These are phyloP conservation scores for Kodamaea arcana DNA, from an alignment of 1,139 yeast species.

Conservation along the genomic window DNA sequence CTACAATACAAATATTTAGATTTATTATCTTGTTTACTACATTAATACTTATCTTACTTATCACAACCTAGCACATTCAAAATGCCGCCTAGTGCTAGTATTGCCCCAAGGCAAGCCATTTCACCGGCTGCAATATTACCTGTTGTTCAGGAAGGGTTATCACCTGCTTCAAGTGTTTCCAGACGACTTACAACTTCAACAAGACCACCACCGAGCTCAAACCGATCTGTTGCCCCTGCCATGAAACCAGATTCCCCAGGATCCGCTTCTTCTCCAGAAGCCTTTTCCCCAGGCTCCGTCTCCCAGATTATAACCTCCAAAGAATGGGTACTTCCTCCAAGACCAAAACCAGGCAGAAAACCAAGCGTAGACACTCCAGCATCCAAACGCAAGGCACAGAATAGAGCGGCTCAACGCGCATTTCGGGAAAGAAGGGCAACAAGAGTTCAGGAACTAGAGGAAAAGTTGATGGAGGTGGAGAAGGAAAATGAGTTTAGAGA, in stretches of 20 bases:
- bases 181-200: constrained; percentile 1
- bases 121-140: constrained; percentile 26
- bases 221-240: neutral
- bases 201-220: neutral
- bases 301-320: constrained; percentile 66
- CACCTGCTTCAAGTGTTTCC: constrained; percentile 1
- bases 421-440: constrained; percentile 80
- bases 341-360: constrained; percentile 88
- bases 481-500: constrained; percentile 61
- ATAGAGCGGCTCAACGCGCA: constrained; percentile 93
- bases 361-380: constrained; percentile 75
- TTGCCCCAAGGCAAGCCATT: constrained; percentile 39
- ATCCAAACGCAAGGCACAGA: constrained; percentile 83
- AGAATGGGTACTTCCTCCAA: constrained; percentile 87
- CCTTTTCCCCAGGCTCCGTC: constrained; percentile 6
- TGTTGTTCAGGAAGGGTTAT: constrained; percentile 1
- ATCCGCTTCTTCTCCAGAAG: constrained; percentile 3
- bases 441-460: constrained; percentile 46
- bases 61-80: no score
- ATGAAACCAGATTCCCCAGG: neutral
- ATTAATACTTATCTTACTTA: no score
- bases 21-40: no score
- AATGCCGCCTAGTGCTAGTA: constrained; percentile 26
- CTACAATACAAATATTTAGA: no score
- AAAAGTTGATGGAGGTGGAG: constrained; percentile 55